These are phyloP conservation scores for Globisporangium solare DNA, from an alignment of 352 stramenopile species.

Conservation along the genomic window DNA sequence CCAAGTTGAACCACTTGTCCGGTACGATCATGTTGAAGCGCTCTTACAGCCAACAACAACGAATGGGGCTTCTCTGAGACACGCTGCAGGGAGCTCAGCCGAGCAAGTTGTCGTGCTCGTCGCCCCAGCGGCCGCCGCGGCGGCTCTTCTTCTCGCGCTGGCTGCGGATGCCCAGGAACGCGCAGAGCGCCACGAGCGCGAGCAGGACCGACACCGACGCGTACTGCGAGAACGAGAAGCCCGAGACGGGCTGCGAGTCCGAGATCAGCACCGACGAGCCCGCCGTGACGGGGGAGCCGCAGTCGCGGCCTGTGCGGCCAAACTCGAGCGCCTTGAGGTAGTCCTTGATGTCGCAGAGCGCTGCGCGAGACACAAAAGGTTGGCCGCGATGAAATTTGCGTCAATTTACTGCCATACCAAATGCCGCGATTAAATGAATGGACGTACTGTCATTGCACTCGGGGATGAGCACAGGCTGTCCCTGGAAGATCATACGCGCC, in stretches of 20 bases:
- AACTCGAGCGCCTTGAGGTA: slow-evolving; percentile 60
- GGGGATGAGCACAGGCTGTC: slow-evolving; percentile 59
- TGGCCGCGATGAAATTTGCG: no score
- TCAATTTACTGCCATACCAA: neutral
- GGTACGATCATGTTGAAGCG: no score
- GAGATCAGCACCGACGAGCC: slow-evolving; percentile 23
- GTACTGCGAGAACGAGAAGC: slow-evolving; percentile 34
- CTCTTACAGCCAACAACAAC: no score
- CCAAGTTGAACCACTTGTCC: no score
- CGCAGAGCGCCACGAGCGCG: slow-evolving; percentile 50
- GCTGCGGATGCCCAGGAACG: slow-evolving; percentile 38
- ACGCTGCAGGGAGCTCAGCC: slow-evolving; percentile 5
- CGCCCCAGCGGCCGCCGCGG: slow-evolving; percentile 11
- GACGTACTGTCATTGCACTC: slow-evolving; percentile 70
- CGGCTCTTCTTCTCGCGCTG: slow-evolving; percentile 22
- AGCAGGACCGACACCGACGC: slow-evolving; percentile 49
- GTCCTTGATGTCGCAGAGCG: slow-evolving; percentile 57
- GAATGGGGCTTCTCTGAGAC: no score
- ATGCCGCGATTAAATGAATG: neutral
- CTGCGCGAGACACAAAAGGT: slow-evolving; percentile 10
- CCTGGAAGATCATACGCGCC: slow-evolving; percentile 71
- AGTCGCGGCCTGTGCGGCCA: slow-evolving; percentile 46
- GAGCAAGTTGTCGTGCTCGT: slow-evolving; percentile 19
- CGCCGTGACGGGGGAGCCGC: slow-evolving; percentile 26
- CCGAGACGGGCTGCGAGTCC: neutral